Conservation (phyloP, 768 basidiomycete genomes). For the Pleurotus cornucopiae region DNA sequence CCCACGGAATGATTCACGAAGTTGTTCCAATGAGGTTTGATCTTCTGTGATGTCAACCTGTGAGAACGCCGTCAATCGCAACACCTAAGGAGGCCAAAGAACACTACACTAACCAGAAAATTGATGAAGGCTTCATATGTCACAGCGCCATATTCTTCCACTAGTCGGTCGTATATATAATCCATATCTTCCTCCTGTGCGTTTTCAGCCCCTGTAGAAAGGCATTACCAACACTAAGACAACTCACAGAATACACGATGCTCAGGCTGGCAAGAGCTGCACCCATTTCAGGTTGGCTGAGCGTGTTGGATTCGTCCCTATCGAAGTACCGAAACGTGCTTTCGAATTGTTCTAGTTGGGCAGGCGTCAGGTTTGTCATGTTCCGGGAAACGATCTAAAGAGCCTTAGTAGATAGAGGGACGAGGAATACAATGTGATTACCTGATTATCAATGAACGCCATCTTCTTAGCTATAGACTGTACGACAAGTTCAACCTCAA, state of each 20-base stretch:
- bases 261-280: constrained; percentile 93
- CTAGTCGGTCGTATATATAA: constrained; percentile 74
- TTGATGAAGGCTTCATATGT: constrained; percentile 94
- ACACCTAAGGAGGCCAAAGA: constrained; percentile 12
- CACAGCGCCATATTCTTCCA: constrained; percentile 80
- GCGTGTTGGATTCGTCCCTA: constrained; percentile 85
- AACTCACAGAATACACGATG: constrained; percentile 79
- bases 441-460: constrained; percentile 97
- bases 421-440: constrained; percentile 21
- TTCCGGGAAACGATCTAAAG: constrained; percentile 86
- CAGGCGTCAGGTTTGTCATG: constrained; percentile 92
- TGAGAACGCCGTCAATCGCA: constrained; percentile 2
- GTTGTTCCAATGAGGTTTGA: constrained; percentile 87
- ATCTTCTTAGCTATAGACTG: constrained; percentile 85
- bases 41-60: constrained; percentile 97
- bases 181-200: constrained; percentile 82
- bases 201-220: background rate
- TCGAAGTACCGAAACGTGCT: constrained; percentile 98
- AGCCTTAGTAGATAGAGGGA: constrained; percentile 7
- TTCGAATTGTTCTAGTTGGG: constrained; percentile 95
- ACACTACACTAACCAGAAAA: constrained; percentile 55
- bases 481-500: constrained; percentile 80
- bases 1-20: constrained; percentile 90
- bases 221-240: no score
- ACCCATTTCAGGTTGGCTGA: constrained; percentile 82